A percentile compares a stretch with the other conserved stretches of the same genome.
Evolutionary conservation across 257 asterid species (phyloP).

Genomic region (Scutellaria barbata): DNA sequence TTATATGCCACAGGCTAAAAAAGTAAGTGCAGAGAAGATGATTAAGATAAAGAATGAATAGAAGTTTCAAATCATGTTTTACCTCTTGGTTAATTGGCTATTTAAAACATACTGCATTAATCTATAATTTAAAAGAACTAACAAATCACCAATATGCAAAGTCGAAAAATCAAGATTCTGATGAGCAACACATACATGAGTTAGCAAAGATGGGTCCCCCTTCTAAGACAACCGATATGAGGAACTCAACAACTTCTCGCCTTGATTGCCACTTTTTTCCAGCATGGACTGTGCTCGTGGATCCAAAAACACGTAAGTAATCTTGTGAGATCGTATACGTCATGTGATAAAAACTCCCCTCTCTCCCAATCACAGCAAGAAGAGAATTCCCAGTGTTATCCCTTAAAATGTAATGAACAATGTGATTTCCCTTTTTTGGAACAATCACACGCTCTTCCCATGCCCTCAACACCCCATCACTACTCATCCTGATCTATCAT

Average conservation of each 20-base stretch:
- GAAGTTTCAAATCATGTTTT: too few species aligned
- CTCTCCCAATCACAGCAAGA: constrained; percentile 55
- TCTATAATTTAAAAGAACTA: too few species aligned
- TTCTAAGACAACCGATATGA: constrained; percentile 37
- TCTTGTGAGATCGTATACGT: constrained; percentile 43
- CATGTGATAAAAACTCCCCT: constrained; percentile 52
- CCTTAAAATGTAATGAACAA: constrained; percentile 47
- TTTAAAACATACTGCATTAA: too few species aligned
- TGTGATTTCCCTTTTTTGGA: constrained; percentile 44
- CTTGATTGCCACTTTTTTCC: constrained; percentile 50
- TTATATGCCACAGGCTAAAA: too few species aligned
- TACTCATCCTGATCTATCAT: constrained; percentile 46
- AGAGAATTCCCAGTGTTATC: constrained; percentile 37
- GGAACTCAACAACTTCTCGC: constrained; percentile 53
- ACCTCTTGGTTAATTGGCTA: too few species aligned
- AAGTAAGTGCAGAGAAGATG: too few species aligned
- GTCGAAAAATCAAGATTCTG: too few species aligned
- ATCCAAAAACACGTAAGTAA: constrained; percentile 44
- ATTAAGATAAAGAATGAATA: too few species aligned
- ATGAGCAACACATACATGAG: constrained; percentile 13
- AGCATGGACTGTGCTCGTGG: constrained; percentile 30
- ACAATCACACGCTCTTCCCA: constrained; percentile 50
- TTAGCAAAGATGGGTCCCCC: constrained; percentile 35
- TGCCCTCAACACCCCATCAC: constrained; percentile 32
- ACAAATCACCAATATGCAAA: too few species aligned